Base-by-base conservation (phyloP, 345 rosid genomes). In the Euphorbia peplus region DNA sequence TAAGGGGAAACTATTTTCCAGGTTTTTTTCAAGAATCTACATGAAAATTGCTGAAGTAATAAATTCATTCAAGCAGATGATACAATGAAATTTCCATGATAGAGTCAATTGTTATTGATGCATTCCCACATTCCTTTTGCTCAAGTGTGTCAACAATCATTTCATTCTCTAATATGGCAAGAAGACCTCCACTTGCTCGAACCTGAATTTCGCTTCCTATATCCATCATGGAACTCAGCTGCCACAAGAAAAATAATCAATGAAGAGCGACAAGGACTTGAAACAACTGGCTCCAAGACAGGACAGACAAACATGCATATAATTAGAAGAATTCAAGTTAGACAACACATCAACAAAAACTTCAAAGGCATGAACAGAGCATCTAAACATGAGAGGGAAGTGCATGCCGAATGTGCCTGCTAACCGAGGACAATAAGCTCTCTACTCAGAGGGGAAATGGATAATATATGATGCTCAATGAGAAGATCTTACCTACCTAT, bases 221-320 rank as follows among this genome's bases (percentile, higher is more conserved):
- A 75, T 95, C 93, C 96, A 91, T 91, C 99, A 88, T 95, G 46
- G 96, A 91, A 81, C 91, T 90, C 68, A 91, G 83, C 99, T 95
- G 82, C 66, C 72, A 69, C 42, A 30, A 58, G 55, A 52, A 72
- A 25, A 53, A 66, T 54, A 65, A 46, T 65, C 18, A 29, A 15
- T 28, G 6, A 14, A 57, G 44, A 21, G 46, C 7, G 29, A 42
- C 10, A 39, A 15, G 3, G 15, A 14, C 50, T 29, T 59, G 57
- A 22, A 25, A 42, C 28, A 16, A 28, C 28, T 18, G 35, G n/a
- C 16, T 15, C 30, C 35, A 26, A 21, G 30, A 32, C 28, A 21
- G 59, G 54, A 22, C 12, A 3, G 12, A 30, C 2, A 66, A 6
- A 30, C 18, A 66, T 24, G 28, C 28, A 58, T 19, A 13, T 19